Evolutionary conservation across 331 rosid genomes (phyloP), one percentile per base, ranked within the genome.

Genomic region (Saraca asoca): DNA sequence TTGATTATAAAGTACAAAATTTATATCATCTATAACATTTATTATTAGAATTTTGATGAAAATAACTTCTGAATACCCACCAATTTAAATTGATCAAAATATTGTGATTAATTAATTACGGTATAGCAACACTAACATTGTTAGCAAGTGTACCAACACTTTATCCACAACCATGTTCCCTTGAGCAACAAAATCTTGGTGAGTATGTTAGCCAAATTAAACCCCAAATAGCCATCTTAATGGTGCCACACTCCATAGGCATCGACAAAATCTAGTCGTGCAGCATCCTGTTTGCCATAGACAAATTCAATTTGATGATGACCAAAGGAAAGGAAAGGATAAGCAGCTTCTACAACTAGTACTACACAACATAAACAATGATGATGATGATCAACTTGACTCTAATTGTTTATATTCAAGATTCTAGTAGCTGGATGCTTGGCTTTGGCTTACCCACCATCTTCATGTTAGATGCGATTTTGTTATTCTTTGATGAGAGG

Each of bases 361-460:
- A 84, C 75, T 88, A 88, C 51, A 68, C 79, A 29, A 73, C 85
- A 7, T 84, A 83, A 64, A 80, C 85, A 0, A 2, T 81, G 4
- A 35, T 91, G 7, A 3, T 84, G 67, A n/a, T 91, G 34, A 1
- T 84, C 39, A 73, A 72, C 31, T 77, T 63, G 33, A 86, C 93
- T 0, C 17, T 84, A 0, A 68, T 88, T 79, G 93, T 91, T 20
- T 88, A 88, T 51, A 72, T 91, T 2, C 89, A 85, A 33, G 91
- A 84, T 29, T 72, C 74, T 18, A 42, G 85, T 5, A 91, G 95
- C 62, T 91, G 97, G 97, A 74, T 69, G 8, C 29, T 88, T 51
- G 97, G 91, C 4, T 91, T 76, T 69, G 91, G 78, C 6, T 61
- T 88, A 1, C 90, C 86, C 0, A 45, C 74, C 1, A 0, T 81